phyloP scores from a whole-genome alignment of 768 basidiomycete genomes.

The Piloderma croceum region DNA sequence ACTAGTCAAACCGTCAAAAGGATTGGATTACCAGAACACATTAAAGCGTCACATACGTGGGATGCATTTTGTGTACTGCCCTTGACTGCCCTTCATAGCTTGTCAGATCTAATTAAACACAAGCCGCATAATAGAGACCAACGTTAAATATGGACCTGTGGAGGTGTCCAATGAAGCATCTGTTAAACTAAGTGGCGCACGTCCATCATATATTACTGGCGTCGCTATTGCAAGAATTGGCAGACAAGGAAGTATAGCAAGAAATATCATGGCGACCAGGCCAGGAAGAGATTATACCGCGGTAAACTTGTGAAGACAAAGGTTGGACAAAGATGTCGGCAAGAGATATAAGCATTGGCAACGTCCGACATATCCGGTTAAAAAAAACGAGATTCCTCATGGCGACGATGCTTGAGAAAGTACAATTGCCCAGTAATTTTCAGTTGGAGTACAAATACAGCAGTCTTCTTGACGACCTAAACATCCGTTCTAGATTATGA shows the following conservation, averaged over 20 bases:
- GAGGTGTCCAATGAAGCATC: conserved; percentile 40
- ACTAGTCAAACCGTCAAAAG: conserved; percentile 25
- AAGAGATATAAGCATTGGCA: too few species aligned
- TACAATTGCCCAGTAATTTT: too few species aligned
- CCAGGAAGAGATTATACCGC: too few species aligned
- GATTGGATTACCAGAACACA: background rate
- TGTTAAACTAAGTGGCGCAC: conserved; percentile 41
- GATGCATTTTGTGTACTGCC: conserved; percentile 44
- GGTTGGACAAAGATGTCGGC: too few species aligned
- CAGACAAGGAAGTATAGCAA: conserved; percentile 5
- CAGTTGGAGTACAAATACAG: too few species aligned
- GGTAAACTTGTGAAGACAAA: too few species aligned
- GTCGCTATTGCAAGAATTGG: conserved; percentile 17
- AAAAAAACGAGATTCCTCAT: too few species aligned
- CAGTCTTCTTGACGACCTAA: too few species aligned
- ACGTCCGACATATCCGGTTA: too few species aligned
- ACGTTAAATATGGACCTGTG: conserved; percentile 52
- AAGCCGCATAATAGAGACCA: conserved; percentile 14
- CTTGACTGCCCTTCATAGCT: conserved; percentile 50
- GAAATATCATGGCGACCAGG: background rate
- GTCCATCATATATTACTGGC: conserved; percentile 47
- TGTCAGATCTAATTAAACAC: background rate
- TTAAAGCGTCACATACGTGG: conserved; percentile 30
- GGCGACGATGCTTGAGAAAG: too few species aligned
- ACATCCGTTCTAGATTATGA: background rate